Base-by-base conservation (phyloP, 495 filamentous ascomycete species). In the Chaetomium fimeti region DNA sequence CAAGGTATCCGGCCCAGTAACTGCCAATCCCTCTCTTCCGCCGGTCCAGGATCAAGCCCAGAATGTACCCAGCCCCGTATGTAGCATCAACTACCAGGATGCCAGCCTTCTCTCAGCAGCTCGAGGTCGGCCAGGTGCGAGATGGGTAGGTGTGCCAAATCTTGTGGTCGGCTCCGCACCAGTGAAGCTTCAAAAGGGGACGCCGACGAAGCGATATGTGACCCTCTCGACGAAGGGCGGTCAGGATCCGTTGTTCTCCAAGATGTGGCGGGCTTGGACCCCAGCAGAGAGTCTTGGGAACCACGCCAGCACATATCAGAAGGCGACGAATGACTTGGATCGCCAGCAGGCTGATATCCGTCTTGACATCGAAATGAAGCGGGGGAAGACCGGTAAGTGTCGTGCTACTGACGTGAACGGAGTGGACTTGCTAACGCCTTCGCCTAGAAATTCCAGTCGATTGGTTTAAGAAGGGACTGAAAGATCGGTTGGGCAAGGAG, bases 151-250 rank as follows among this genome's bases (percentile, higher is more conserved):
- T 8, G 67, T 74, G 4, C 67, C 72, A 1, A 59, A 75, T 60
- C 64, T 75, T 38, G 68, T 68, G 11, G 57, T 75, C 18, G 70
- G 64, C 0, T 56, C 63, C 0, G 60, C 61, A 1, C 67, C 70
- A 0, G 69, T 69, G 8, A 70, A 69, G 60, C 60, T 75, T 11
- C 68, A 70, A 43, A 69, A 65, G 62, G 65, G 65, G 0, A 58
- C 72, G 20, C 74, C 72, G 5, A 71, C 70, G 0, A 75, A 71
- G 59, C 64, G 74, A 52, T 75, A 73, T 51, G 72, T 74, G 7
- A 43, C 65, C 1, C 59, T 74, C 4, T 12, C 68, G 11, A 52
- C 70, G 5, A 75, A 69, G 57, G 68, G 68, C 8, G 70, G 62
- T 11, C 63, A 68, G 25, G 60, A 61, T 18, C 70, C 74, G 24